Percentiles rank a stretch among this genome's conserved stretches.
phyloP scores from a whole-genome alignment of 2,329 filamentous ascomycete species.

The Fusarium sp. region DNA sequence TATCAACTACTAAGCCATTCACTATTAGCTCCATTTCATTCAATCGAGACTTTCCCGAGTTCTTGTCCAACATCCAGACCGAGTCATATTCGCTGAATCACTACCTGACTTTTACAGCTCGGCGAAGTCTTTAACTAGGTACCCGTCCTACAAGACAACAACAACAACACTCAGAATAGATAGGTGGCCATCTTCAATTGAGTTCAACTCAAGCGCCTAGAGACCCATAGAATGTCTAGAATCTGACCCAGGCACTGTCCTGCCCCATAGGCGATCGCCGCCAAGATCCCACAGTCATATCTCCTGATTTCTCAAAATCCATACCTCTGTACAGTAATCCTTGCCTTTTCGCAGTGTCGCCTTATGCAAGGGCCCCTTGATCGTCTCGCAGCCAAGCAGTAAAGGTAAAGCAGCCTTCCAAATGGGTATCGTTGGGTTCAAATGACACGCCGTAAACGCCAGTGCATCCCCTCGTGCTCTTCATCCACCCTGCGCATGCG shows the following conservation, averaged over 20 bases:
- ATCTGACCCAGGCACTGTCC: neutral
- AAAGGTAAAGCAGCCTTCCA: slow-evolving; percentile 18
- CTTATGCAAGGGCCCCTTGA: neutral
- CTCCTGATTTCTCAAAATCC: neutral
- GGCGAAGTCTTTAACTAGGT: neutral
- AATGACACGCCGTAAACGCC: slow-evolving; percentile 33
- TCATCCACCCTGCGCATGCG: neutral
- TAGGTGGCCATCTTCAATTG: neutral
- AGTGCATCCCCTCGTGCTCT: slow-evolving; percentile 2
- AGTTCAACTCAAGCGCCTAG: neutral
- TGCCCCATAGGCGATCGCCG: neutral
- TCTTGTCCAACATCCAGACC: neutral
- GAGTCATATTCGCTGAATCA: neutral
- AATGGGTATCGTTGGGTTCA: slow-evolving; percentile 33
- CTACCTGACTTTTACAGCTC: neutral
- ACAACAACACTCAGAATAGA: neutral
- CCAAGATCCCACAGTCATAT: neutral
- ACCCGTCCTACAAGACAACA: neutral
- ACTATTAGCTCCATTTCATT: slow-evolving; percentile 15
- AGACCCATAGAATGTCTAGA: neutral
- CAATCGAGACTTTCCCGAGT: neutral
- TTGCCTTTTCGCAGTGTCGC: neutral
- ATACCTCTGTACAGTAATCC: neutral
- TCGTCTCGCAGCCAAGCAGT: neutral
- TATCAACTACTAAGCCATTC: slow-evolving; percentile 20